These are phyloP conservation scores for Ensete glaucum DNA, from an alignment of 176 grass and related monocot species.

Conservation along the genomic window DNA sequence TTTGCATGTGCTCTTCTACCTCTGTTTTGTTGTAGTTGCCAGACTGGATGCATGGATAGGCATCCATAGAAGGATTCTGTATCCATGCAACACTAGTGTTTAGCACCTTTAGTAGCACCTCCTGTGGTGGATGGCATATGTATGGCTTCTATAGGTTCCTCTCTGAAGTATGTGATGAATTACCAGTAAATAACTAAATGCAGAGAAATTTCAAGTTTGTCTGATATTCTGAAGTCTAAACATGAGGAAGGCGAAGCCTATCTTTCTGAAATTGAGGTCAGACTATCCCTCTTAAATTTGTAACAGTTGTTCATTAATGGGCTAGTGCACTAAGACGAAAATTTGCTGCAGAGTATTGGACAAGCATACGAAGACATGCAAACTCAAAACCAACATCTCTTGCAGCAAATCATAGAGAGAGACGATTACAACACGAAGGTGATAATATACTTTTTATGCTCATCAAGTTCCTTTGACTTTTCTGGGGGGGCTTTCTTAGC, in stretches of 20 bases:
- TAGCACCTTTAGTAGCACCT: not conserved
- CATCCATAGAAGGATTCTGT: too few species aligned
- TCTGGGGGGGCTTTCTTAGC: not conserved
- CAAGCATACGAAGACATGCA: conserved; percentile 86
- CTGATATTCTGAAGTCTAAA: conserved; percentile 65
- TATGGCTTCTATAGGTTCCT: conserved; percentile 4
- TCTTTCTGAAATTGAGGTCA: conserved; percentile 80
- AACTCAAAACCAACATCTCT: conserved; percentile 82
- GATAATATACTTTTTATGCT: conserved; percentile 9
- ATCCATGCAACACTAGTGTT: not conserved
- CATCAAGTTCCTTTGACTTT: conserved; percentile 1
- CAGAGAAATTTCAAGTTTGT: conserved; percentile 52
- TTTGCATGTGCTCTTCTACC: too few species aligned
- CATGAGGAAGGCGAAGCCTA: conserved; percentile 76
- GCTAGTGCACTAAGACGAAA: not conserved
- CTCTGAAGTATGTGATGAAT: conserved; percentile 19
- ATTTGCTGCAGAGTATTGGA: conserved; percentile 62
- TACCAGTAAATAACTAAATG: conserved; percentile 14
- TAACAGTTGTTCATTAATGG: not conserved
- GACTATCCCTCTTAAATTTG: not conserved
- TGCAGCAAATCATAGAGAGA: conserved; percentile 92
- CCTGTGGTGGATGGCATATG: too few species aligned
- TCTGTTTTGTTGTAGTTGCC: too few species aligned
- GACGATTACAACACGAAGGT: conserved; percentile 97
- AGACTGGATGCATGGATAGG: too few species aligned